phyloP scores from a whole-genome alignment of 768 basidiomycete species.

The Termitomyces eurrhizus region DNA sequence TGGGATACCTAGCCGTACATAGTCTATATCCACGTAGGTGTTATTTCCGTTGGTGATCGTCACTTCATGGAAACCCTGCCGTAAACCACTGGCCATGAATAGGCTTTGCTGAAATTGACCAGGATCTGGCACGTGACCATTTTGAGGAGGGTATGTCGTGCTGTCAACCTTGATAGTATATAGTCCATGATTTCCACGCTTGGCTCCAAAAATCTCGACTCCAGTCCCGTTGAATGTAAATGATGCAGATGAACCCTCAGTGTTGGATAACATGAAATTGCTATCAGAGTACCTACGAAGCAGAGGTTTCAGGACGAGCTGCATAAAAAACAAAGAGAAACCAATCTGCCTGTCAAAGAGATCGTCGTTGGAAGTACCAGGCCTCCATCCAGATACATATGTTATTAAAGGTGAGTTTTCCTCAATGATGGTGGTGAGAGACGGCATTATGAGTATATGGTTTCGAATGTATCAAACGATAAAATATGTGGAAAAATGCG shows the following conservation, averaged over 20 bases:
- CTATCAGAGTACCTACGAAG: slow-evolving; percentile 30
- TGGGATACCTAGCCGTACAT: slow-evolving; percentile 26
- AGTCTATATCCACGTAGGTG: slow-evolving; percentile 43
- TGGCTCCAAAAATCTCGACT: slow-evolving; percentile 47
- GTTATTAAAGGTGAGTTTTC: slow-evolving; percentile 17
- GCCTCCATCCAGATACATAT: slow-evolving; percentile 11
- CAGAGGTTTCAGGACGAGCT: neutral
- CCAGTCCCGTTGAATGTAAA: slow-evolving; percentile 48
- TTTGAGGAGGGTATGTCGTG: slow-evolving; percentile 19
- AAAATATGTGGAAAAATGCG: neutral
- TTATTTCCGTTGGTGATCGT: slow-evolving; percentile 27
- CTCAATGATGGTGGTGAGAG: slow-evolving; percentile 12
- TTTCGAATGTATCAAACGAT: neutral
- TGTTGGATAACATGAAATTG: slow-evolving; percentile 37
- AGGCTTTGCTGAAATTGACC: slow-evolving; percentile 37
- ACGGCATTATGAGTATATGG: slow-evolving; percentile 8
- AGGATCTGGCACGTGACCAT: slow-evolving; percentile 24
- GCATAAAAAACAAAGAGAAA: slow-evolving; percentile 5
- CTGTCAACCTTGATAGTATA: slow-evolving; percentile 42
- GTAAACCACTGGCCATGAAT: slow-evolving; percentile 31
- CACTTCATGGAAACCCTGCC: slow-evolving; percentile 32
- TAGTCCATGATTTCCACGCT: slow-evolving; percentile 41
- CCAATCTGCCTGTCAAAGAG: slow-evolving; percentile 5
- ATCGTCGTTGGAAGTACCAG: slow-evolving; percentile 7
- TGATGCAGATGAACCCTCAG: slow-evolving; percentile 25